A percentile compares a stretch with the other conserved stretches of the same genome.
These are phyloP conservation scores for Xerocomus spinulosus DNA, from an alignment of 768 basidiomycete species.

Conservation along the genomic window DNA sequence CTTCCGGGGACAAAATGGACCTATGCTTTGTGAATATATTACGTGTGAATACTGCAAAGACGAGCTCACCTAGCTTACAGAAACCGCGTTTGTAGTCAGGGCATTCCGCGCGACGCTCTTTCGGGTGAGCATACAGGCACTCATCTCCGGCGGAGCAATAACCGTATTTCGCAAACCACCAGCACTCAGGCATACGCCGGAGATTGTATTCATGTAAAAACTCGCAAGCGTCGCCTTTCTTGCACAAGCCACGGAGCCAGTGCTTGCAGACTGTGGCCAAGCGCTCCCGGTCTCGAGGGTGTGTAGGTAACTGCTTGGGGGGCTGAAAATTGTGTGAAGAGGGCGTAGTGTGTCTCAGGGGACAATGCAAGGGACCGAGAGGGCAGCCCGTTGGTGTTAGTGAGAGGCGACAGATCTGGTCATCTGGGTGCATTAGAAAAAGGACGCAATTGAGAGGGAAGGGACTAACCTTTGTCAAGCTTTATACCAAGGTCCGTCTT, in stretches of 20 bases:
- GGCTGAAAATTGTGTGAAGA: conserved; percentile 88
- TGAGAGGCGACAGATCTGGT: conserved; percentile 87
- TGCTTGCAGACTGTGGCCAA: conserved; percentile 96
- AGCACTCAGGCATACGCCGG: conserved; percentile 96
- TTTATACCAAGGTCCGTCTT: conserved; percentile 82
- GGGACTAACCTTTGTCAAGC: conserved; percentile 75
- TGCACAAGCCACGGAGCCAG: conserved; percentile 96
- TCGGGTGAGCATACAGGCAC: conserved; percentile 94
- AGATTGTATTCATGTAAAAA: conserved; percentile 99
- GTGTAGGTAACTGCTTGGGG: conserved; percentile 73
- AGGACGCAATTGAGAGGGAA: background rate
- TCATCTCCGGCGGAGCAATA: conserved; percentile 97
- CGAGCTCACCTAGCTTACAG: conserved; percentile 77
- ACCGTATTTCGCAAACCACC: conserved; percentile 98
- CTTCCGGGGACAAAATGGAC: conserved; percentile 85
- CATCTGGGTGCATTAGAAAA: conserved; percentile 49
- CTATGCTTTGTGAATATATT: conserved; percentile 38
- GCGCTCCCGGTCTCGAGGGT: conserved; percentile 79
- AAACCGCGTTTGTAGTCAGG: conserved; percentile 96
- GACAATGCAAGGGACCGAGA: conserved; percentile 87
- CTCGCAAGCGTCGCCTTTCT: conserved; percentile 97
- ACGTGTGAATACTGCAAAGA: conserved; percentile 1
- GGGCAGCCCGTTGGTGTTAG: conserved; percentile 84
- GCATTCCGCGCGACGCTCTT: conserved; percentile 87
- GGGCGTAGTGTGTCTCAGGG: conserved; percentile 85